Evolutionary conservation across 139 green algal genomes (phyloP).

Genomic region (Volvox reticuliferus): DNA sequence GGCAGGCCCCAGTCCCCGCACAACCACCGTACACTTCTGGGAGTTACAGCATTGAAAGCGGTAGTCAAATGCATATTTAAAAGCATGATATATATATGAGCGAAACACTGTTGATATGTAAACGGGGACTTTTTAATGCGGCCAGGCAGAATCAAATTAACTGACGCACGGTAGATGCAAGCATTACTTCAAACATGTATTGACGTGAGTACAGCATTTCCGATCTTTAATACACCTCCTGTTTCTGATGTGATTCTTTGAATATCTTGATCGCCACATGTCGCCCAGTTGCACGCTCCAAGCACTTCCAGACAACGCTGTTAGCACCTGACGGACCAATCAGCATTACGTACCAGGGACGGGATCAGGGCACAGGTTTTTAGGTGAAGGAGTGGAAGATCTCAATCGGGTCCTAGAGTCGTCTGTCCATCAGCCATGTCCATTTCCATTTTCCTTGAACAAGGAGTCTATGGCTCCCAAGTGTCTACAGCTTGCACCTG

Average conservation of each 20-base stretch:
- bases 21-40: too few relatives aligned
- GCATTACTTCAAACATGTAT: too few relatives aligned
- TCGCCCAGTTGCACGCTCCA: conserved; percentile 19
- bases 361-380: too few relatives aligned
- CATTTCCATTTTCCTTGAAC: background rate
- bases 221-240: conserved; percentile 12
- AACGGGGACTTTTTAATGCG: too few relatives aligned
- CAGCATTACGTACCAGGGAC: background rate
- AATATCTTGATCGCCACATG: conserved; percentile 62
- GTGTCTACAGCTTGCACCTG: too few relatives aligned
- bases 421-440: background rate
- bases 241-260: conserved; percentile 57
- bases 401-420: background rate
- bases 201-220: background rate
- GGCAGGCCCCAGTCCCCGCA: too few relatives aligned
- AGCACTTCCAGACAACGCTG: conserved; percentile 52
- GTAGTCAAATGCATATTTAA: too few relatives aligned
- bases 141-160: background rate
- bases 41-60: too few relatives aligned
- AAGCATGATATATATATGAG: too few relatives aligned
- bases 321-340: conserved; percentile 44
- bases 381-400: too few relatives aligned
- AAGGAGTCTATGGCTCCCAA: background rate
- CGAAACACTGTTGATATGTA: too few relatives aligned
- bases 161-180: background rate